Percentiles rank a stretch among this genome's conserved stretches.
phyloP scores from a whole-genome alignment of 331 rosid species.

The Pyrus hybrid region DNA sequence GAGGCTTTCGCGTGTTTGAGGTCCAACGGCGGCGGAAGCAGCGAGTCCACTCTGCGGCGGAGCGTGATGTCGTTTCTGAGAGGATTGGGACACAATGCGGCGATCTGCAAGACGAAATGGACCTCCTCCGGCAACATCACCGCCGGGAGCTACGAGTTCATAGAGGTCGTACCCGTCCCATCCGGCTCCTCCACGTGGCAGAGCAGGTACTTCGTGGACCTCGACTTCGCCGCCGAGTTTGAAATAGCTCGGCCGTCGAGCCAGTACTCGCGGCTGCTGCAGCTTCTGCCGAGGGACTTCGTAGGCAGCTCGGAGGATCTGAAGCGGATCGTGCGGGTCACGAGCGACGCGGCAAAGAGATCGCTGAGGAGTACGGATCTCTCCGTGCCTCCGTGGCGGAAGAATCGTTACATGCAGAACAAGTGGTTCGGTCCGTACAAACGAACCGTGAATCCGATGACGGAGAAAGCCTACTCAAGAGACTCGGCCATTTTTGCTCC shows the following conservation, averaged over 20 bases:
- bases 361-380: slow-evolving; percentile 41
- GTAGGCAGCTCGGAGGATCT: slow-evolving; percentile 54
- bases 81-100: slow-evolving; percentile 60
- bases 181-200: slow-evolving; percentile 22
- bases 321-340: slow-evolving; percentile 29
- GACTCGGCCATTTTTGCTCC: neutral
- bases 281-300: slow-evolving; percentile 31
- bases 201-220: slow-evolving; percentile 45
- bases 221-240: slow-evolving; percentile 48
- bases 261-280: slow-evolving; percentile 30
- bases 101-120: slow-evolving; percentile 76
- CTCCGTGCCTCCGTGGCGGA: slow-evolving; percentile 77
- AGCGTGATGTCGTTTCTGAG: slow-evolving; percentile 55
- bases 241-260: slow-evolving; percentile 67
- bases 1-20: slow-evolving; percentile 12
- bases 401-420: slow-evolving; percentile 54
- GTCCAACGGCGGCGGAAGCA: neutral
- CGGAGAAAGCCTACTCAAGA: slow-evolving; percentile 19
- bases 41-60: slow-evolving; percentile 16
- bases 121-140: slow-evolving; percentile 29
- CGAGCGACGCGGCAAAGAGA: slow-evolving; percentile 43
- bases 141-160: slow-evolving; percentile 58
- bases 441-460: slow-evolving; percentile 25
- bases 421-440: slow-evolving; percentile 64
- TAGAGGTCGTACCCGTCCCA: slow-evolving; percentile 38